These are phyloP conservation scores for Linanthus parryae DNA, from an alignment of 148 eudicot genomes.

Conservation along the genomic window DNA sequence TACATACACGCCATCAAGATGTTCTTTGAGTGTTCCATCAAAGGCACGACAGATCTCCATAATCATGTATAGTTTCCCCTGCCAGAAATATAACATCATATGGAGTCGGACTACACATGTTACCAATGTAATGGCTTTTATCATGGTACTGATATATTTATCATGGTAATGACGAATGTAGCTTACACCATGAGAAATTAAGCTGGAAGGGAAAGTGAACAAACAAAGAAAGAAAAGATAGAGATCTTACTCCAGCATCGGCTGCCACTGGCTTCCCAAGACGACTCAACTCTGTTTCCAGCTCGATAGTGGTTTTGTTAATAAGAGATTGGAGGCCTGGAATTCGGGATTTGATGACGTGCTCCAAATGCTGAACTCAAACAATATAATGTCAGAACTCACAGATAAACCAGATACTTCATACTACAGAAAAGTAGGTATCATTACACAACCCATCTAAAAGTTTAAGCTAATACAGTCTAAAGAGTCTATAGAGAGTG, in stretches of 20 bases:
- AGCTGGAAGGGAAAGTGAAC: constrained; percentile 1
- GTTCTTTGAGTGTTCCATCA: constrained; percentile 95
- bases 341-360: constrained; percentile 93
- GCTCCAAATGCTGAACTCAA: constrained; percentile 77
- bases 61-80: constrained; percentile 92
- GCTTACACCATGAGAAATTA: neutral
- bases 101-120: no score
- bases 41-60: constrained; percentile 95
- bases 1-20: constrained; percentile 96
- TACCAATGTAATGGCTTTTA: no score
- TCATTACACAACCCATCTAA: no score
- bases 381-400: neutral
- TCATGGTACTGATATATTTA: no score
- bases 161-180: no score
- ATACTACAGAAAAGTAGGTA: no score
- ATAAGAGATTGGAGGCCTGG: constrained; percentile 98
- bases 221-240: neutral
- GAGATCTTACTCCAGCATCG: constrained; percentile 89
- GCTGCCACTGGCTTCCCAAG: constrained; percentile 91
- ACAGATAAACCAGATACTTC: neutral
- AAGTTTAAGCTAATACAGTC: no score
- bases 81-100: no score
- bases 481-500: no score
- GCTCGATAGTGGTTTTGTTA: constrained; percentile 78
- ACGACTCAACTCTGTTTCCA: constrained; percentile 92